Conservation (phyloP, 371 early-diverging fungal species). For the Mucor indicus region DNA sequence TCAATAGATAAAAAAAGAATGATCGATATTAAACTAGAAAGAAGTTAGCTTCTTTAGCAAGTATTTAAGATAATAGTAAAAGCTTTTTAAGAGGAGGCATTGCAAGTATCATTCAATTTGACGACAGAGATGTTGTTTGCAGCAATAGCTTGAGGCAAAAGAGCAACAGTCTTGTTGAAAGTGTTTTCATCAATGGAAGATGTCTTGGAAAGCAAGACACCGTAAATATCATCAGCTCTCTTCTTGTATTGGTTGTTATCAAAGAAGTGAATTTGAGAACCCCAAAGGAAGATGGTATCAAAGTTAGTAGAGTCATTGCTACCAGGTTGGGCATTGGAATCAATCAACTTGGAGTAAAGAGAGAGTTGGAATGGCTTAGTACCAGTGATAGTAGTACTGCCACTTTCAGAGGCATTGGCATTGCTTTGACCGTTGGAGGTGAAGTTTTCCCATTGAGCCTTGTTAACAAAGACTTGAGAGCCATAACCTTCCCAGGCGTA, state of each 20-base stretch:
- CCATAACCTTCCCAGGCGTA: constrained; percentile 13
- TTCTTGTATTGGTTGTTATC: background rate
- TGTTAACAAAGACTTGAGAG: constrained; percentile 23
- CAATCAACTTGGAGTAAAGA: constrained; percentile 16
- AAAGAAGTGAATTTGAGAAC: background rate
- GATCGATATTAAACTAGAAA: too few species aligned
- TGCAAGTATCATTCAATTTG: constrained; percentile 16
- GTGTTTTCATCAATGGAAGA: constrained; percentile 8
- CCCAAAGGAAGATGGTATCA: constrained; percentile 22
- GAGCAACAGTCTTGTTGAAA: constrained; percentile 13
- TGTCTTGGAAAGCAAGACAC: constrained; percentile 14
- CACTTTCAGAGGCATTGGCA: constrained; percentile 2
- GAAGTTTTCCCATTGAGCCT: constrained; percentile 17
- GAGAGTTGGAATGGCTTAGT: constrained; percentile 6
- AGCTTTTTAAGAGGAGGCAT: too few species aligned
- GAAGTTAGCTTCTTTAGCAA: too few species aligned
- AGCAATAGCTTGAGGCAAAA: constrained; percentile 2
- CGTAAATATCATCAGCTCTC: constrained; percentile 17
- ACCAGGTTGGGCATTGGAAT: constrained; percentile 16
- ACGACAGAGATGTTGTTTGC: constrained; percentile 9
- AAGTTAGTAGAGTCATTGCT: constrained; percentile 4
- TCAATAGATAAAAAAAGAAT: too few species aligned
- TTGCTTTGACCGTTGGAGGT: constrained; percentile 6
- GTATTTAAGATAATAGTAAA: too few species aligned
- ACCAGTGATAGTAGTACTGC: constrained; percentile 11